phyloP scores from a whole-genome alignment of 139 green algal genomes.

The Chlorella sp. region DNA sequence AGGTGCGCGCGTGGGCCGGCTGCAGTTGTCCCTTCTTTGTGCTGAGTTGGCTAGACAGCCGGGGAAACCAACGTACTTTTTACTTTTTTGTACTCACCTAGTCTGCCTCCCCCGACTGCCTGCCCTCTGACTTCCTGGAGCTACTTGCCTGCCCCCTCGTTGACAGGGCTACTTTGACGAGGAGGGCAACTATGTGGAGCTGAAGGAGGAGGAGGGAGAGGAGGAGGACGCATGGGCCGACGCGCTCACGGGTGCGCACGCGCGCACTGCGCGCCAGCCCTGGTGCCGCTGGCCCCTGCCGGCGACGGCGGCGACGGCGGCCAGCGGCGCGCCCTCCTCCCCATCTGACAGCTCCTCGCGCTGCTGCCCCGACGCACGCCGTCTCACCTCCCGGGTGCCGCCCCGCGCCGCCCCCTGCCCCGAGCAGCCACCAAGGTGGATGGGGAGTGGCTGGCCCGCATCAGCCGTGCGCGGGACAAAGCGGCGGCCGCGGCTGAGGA shows the following conservation, averaged over 20 bases:
- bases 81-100: no score
- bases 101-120: no score
- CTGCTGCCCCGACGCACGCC: neutral
- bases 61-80: no score
- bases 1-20: no score
- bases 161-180: conserved; percentile 68
- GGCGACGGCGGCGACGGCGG: no score
- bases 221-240: conserved; percentile 73
- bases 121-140: no score
- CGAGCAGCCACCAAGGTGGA: conserved; percentile 13
- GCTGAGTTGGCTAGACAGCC: no score
- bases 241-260: conserved; percentile 37
- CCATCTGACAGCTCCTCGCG: neutral
- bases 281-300: neutral
- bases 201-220: conserved; percentile 51
- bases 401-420: neutral
- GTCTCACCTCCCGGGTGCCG: neutral
- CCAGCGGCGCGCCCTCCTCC: no score
- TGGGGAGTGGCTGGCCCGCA: conserved; percentile 19
- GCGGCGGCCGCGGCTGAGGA: conserved; percentile 10
- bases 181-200: conserved; percentile 77
- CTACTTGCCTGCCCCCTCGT: no score
- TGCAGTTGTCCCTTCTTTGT: no score
- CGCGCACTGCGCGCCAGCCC: neutral
- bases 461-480: neutral